Evolutionary conservation across 2,329 filamentous ascomycete genomes (phyloP).

Genomic region (Nemania sp.): DNA sequence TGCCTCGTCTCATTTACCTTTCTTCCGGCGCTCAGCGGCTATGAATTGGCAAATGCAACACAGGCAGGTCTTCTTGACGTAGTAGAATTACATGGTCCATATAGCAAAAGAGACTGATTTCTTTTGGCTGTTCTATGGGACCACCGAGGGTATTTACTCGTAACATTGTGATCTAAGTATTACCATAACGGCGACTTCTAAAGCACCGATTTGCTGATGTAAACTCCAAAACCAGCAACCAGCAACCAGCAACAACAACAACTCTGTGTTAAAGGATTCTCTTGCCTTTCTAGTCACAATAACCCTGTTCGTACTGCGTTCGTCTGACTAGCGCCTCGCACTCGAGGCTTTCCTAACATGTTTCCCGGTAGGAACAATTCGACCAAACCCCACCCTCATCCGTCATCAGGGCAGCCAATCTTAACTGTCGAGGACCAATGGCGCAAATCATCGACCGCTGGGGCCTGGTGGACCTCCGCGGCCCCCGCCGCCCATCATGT

Average conservation of each 20-base stretch:
- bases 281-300: constrained; percentile 1
- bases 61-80: constrained; percentile 23
- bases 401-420: neutral
- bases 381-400: neutral
- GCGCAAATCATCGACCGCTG: constrained; percentile 29
- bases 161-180: constrained; percentile 28
- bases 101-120: constrained; percentile 20
- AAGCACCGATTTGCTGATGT: neutral
- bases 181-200: constrained; percentile 4
- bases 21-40: constrained; percentile 8
- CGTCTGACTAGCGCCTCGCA: constrained; percentile 7
- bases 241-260: no score
- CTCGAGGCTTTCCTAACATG: constrained; percentile 1
- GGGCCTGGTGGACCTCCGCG: constrained; percentile 28
- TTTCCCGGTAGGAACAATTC: neutral
- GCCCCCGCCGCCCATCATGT: constrained; percentile 43
- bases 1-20: constrained; percentile 5
- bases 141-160: constrained; percentile 21
- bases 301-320: neutral
- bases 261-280: neutral
- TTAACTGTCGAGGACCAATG: neutral
- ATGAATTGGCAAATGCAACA: constrained; percentile 18
- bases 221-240: constrained; percentile 1
- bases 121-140: constrained; percentile 14
- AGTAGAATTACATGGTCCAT: constrained; percentile 22